Evolutionary conservation across 192 early-diverging fungal genomes (phyloP), one percentile per base, ranked within the genome.

Genomic region (Rhizophagus sp.): DNA sequence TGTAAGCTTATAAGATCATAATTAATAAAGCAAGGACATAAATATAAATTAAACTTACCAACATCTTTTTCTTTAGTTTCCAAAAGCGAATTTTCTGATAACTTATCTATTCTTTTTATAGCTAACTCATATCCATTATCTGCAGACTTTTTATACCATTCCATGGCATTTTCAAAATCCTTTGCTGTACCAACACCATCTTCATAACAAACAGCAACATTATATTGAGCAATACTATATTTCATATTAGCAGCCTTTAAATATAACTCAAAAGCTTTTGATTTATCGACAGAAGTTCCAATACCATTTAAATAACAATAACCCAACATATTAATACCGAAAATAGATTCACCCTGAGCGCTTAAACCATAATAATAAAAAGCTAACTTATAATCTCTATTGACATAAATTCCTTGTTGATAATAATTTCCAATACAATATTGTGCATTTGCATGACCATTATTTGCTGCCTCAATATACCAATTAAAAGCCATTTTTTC

Each of bases 401-500:
- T 88, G 13, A 87, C 86, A 33, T 89, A 93, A 75, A 92, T 89
- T 13, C 86, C 94, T 84, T 95, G 92, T 41, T 91, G 92, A 78
- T 93, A 96, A 78, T 93, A 96, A 79, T 91, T 94, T 22, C 94
- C 95, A 19, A 96, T 81, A 76, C 89, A 89, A 84, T 81, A 91
- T 80, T 90, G 88, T 57, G 52, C 52, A 22, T 7, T 17, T 19
- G 50, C 17, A 19, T 57, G 50, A 57, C 17, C 15, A 57, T 57
- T 22, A n/a, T 57, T 19, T 22, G 52, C 52, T 22, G 52, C 52
- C 0, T 57, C 19, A 57, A 22, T 22, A 57, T 57, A 57, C 52
- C 52, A 57, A 57, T 57, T 22, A 57, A 57, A 57, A 19, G 52
- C 52, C 15, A 57, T 57, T 1, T 4, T 5, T 22, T 57, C 19